A percentile compares a stretch with the other conserved stretches of the same genome.
Evolutionary conservation across 257 asterid species (phyloP).

Genomic region (Solanum piurae): DNA sequence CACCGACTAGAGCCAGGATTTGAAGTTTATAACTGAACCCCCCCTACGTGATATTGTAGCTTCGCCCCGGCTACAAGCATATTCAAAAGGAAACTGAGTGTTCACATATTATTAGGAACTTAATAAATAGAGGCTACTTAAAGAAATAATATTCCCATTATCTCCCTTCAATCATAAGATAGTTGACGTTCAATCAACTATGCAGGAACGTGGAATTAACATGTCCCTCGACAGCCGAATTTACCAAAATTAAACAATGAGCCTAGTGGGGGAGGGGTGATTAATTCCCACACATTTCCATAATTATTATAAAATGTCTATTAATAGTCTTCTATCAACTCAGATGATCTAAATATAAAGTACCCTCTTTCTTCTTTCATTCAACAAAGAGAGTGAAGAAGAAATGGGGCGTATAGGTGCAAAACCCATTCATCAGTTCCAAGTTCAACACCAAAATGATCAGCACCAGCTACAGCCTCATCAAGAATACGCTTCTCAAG

Average conservation of each 20-base stretch:
- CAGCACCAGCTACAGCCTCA: background rate
- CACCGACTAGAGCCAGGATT: background rate
- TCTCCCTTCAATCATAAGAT: background rate
- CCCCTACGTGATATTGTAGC: background rate
- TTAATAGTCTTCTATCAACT: background rate
- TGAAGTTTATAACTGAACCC: background rate
- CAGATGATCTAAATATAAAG: background rate
- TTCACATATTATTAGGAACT: background rate
- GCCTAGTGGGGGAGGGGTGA: background rate
- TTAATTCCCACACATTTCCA: background rate
- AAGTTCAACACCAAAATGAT: background rate
- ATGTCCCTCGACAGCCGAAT: background rate
- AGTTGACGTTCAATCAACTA: background rate
- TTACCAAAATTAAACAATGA: background rate
- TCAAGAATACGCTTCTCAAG: background rate
- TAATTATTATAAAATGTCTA: background rate
- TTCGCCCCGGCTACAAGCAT: background rate
- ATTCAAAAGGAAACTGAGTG: background rate
- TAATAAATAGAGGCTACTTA: background rate
- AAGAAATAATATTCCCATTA: background rate
- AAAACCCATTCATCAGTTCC: background rate
- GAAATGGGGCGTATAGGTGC: constrained; percentile 10
- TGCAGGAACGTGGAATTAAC: background rate
- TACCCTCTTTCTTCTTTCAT: background rate
- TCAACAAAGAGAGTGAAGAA: background rate